Percentiles rank a stretch among this genome's conserved stretches.
Evolutionary conservation across 768 basidiomycete species (phyloP).

Genomic region (Panaeolus papilionaceus): DNA sequence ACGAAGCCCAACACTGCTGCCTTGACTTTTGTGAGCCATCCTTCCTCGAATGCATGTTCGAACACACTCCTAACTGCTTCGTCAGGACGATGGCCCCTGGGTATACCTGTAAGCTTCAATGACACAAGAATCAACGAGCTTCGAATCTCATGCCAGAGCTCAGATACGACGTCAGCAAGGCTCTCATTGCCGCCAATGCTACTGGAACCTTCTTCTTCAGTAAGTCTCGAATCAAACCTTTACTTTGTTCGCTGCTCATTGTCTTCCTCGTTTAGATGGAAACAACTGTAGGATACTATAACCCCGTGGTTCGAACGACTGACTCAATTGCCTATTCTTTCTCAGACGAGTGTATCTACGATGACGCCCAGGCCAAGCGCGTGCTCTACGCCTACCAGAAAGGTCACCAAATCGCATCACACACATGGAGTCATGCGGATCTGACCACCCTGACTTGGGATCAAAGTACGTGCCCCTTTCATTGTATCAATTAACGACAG

Average conservation of each 20-base stretch:
- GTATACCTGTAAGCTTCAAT: slow-evolving; percentile 37
- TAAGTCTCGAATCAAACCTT: slow-evolving; percentile 24
- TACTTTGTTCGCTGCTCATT: neutral
- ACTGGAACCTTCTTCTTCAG: slow-evolving; percentile 50
- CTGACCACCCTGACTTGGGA: slow-evolving; percentile 45
- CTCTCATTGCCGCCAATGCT: slow-evolving; percentile 35
- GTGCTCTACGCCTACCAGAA: slow-evolving; percentile 44
- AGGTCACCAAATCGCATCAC: slow-evolving; percentile 51
- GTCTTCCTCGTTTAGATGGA: slow-evolving; percentile 34
- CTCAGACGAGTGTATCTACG: slow-evolving; percentile 47
- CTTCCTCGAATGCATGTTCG: neutral
- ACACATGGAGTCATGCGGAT: slow-evolving; percentile 52
- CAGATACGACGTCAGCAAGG: slow-evolving; percentile 39
- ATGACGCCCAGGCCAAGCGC: slow-evolving; percentile 35
- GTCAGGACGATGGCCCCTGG: slow-evolving; percentile 52
- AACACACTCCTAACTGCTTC: neutral
- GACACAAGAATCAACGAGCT: neutral
- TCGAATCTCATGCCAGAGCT: neutral
- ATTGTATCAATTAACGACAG: neutral
- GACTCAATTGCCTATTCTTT: neutral
- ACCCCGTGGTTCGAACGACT: neutral
- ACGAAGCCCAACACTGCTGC: slow-evolving; percentile 45
- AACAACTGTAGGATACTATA: slow-evolving; percentile 40
- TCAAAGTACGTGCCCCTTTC: slow-evolving; percentile 37
- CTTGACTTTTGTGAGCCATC: slow-evolving; percentile 47